These are phyloP conservation scores for Pestalotiopsis sp. DNA, from an alignment of 2,329 filamentous ascomycete species.

Conservation along the genomic window DNA sequence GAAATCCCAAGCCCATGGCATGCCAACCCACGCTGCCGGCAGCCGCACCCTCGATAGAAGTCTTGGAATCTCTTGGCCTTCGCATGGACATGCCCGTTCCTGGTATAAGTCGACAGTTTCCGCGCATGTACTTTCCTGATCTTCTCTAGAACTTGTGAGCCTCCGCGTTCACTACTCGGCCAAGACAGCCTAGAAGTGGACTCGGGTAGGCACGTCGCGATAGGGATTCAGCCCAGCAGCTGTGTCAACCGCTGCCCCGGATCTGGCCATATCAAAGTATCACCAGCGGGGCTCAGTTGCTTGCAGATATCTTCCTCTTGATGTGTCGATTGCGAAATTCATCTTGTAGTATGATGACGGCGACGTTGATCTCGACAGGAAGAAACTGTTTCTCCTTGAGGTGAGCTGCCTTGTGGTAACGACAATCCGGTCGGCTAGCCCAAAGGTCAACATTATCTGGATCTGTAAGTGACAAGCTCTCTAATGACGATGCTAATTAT, in stretches of 20 bases:
- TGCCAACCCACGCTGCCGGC: background rate
- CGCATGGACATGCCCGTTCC: slow-evolving; percentile 11
- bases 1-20: background rate
- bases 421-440: no score
- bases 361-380: background rate
- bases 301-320: background rate
- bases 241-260: background rate
- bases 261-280: background rate
- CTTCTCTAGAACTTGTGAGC: background rate
- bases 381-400: background rate
- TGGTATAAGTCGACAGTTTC: background rate
- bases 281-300: background rate
- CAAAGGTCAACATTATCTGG: no score
- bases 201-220: background rate
- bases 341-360: background rate
- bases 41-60: background rate
- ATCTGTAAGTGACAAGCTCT: no score
- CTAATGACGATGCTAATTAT: background rate
- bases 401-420: background rate
- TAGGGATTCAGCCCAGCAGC: background rate
- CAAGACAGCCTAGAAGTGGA: slow-evolving; percentile 6
- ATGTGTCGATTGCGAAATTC: background rate
- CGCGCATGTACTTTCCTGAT: slow-evolving; percentile 8
- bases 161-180: background rate
- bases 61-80: background rate